Evolutionary conservation across 495 filamentous ascomycete species (phyloP), one percentile per base, ranked within the genome.

Genomic region (Aspergillus asperescens): DNA sequence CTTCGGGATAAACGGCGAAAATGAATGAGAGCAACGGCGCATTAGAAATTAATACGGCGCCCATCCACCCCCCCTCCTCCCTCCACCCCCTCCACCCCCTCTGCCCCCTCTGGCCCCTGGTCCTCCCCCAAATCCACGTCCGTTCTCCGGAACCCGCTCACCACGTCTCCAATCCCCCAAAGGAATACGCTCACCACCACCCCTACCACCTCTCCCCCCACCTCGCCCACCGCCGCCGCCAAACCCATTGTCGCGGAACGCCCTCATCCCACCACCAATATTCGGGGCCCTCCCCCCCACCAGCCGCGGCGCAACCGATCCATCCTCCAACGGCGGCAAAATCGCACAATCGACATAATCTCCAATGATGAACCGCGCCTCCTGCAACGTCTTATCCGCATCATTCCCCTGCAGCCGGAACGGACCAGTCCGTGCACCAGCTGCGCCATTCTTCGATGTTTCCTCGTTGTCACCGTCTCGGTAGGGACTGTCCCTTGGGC

Each of bases 321-420:
- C 90, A 61, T 90, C 85, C 37, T 77, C 70, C 62, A 83, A 66
- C 13, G 92, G 89, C 37, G 86, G 83, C 19, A 90, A 68, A 40
- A 97, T 83, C 2, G 88, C 86, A 63, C 86, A 89, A 50, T 82
- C 82, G 19, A 97, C 77, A 63, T 84, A 96, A 69, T 96, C 92
- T 0, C 92, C 93, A 52, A 91, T 83, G 24, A 96, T 84, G 58
- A 96, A 95, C 22, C 81, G 75, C 28, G 78, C 81, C 37, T 94
- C 89, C 40, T 71, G 69, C 34, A 96, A 68, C 37, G 86, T 88
- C 70, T 84, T 91, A 8, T 84, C 79, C 35, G 78, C 76, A n/a
- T 84, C 82, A 10, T 75, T 76, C n/a, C 69, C 74, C 23, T 79
- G 67, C 40, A 67, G 58, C 6, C 63, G 67, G n/a, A 70, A 52